Conservation (phyloP, 805 yeast genomes). For the Wickerhamiella musiphila region DNA sequence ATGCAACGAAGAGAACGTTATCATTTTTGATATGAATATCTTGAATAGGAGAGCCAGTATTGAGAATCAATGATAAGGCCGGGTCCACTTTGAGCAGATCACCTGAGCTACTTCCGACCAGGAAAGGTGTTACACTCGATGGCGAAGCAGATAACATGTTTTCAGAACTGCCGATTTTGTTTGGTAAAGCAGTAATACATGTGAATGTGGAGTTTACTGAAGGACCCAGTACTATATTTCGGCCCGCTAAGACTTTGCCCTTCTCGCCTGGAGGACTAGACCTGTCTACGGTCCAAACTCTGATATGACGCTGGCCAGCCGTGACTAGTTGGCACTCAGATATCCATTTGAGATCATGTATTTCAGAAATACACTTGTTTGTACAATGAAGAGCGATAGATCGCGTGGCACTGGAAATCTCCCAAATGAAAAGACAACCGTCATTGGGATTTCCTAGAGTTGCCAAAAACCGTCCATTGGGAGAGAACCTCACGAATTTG, state of each 20-base stretch:
- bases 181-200: slow-evolving; percentile 22
- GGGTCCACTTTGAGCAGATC: slow-evolving; percentile 8
- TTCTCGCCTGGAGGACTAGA: slow-evolving; percentile 10
- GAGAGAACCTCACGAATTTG: slow-evolving; percentile 36
- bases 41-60: neutral
- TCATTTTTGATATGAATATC: neutral
- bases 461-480: slow-evolving; percentile 36
- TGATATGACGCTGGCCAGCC: slow-evolving; percentile 42
- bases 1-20: neutral
- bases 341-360: slow-evolving; percentile 41
- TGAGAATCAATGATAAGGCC: neutral
- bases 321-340: slow-evolving; percentile 33
- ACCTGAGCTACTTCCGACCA: slow-evolving; percentile 11
- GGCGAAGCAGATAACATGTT: slow-evolving; percentile 18
- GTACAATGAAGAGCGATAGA: slow-evolving; percentile 28
- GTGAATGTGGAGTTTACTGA: slow-evolving; percentile 35
- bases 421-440: slow-evolving; percentile 52
- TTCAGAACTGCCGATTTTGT: too few species aligned
- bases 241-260: slow-evolving; percentile 30
- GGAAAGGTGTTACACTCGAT: slow-evolving; percentile 4
- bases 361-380: slow-evolving; percentile 45
- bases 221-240: slow-evolving; percentile 38
- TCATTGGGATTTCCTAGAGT: slow-evolving; percentile 55
- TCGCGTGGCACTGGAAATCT: slow-evolving; percentile 18
- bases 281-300: slow-evolving; percentile 37